Conservation (phyloP, 2,329 filamentous ascomycete species). For the Fusarium sororula region DNA sequence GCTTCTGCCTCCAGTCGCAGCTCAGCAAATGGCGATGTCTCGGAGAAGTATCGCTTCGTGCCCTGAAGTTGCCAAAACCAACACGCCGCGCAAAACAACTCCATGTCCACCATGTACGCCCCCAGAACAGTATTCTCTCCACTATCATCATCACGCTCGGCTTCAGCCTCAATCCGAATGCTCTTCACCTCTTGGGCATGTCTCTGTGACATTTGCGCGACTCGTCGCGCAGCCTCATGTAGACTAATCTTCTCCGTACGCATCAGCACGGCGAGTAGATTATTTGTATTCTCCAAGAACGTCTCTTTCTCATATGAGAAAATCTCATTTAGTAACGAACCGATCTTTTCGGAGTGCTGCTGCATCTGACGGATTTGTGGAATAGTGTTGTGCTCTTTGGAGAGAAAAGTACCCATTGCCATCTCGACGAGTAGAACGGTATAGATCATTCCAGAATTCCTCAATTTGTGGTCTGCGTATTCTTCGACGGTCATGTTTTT, state of each 20-base stretch:
- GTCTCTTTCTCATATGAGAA: neutral
- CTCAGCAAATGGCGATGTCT: neutral
- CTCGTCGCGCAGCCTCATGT: neutral
- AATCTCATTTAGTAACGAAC: accelerated
- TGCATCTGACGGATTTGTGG: neutral
- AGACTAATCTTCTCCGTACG: accelerated
- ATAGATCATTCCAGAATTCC: neutral
- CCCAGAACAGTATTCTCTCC: accelerated
- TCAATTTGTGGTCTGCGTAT: neutral
- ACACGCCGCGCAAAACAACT: neutral
- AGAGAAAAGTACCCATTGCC: neutral
- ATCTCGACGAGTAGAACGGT: neutral
- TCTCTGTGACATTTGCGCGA: neutral
- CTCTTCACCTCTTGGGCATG: neutral
- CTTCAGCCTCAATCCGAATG: no score
- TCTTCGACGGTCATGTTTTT: neutral
- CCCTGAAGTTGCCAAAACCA: neutral
- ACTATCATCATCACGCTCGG: accelerated
- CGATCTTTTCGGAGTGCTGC: neutral
- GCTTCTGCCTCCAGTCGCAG: neutral
- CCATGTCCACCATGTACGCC: accelerated
- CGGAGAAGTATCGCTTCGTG: neutral
- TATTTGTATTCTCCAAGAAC: neutral
- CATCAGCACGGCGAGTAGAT: accelerated
- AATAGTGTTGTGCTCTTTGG: accelerated